Evolutionary conservation across 1,284 basidiomycete species (phyloP), one percentile per base, ranked within the genome.

Genomic region (Neotropicomus parvogracilis): DNA sequence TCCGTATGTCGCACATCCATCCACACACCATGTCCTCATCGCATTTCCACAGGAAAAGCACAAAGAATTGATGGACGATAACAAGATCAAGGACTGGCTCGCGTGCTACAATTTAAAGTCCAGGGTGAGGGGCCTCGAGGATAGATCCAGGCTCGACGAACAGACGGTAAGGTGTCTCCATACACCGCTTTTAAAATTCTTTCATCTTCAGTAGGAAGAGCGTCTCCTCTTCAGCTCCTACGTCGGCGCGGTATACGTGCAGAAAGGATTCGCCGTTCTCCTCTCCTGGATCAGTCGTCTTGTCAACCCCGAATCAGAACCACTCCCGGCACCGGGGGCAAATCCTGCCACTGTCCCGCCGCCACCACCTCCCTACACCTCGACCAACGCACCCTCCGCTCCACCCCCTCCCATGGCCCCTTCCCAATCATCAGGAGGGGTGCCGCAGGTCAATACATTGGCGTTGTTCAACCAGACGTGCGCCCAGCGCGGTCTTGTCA

Each of bases 381-480:
- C 60, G 4, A 31, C 48, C 27, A 54, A 50, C 19, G 42, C 50
- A 5, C 52, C 56, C 12, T 36, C 51, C 33, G 35, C 21, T 6
- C 44, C 50, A 1, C 52, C 64, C 24, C 46, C 54, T 11, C 35
- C 63, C 16, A 40, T 44, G 8, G 49, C 52, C 9, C 26, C 48
- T 19, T n/a, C 50, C 10, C 8, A 42, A 17, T 32, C 51, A 8
- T 32, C 50, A 3, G 36, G 35, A 24, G 42, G 38, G 3, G 8
- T 7, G 6, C 44, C 48, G 33, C 70, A 54, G 42, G 39, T 71
- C 13, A 64, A 75, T 21, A 66, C 71, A 4, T 54, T 82, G 32
- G 71, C 75, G 1, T 59, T 75, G 17, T 68, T 82, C 26, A 79
- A 82, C 50, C 77, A 82, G 59, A 75, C 72, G 1, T 80, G 79